A percentile compares a stretch with the other conserved stretches of the same genome.
Evolutionary conservation across 345 rosid species (phyloP).

Genomic region (Citrus sp.): DNA sequence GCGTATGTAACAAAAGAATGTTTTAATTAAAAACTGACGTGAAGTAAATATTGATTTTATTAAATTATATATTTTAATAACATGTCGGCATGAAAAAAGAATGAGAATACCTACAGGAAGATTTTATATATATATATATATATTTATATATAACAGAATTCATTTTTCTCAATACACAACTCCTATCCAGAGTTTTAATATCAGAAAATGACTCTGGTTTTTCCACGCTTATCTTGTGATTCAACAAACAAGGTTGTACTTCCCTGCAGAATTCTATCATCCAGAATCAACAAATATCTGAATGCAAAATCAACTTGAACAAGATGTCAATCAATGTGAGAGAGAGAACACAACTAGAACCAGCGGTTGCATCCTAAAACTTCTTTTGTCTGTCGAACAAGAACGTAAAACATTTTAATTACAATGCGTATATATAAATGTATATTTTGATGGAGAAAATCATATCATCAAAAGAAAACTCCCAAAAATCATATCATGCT

Average conservation of each 20-base stretch:
- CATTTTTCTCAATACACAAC: too few species aligned
- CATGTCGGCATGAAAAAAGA: too few species aligned
- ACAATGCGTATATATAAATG: neutral
- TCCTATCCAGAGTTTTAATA: neutral
- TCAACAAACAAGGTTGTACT: slow-evolving; percentile 11
- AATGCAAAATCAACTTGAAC: neutral
- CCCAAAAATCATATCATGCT: neutral
- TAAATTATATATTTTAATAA: too few species aligned
- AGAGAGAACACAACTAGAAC: neutral
- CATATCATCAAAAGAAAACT: neutral
- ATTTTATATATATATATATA: too few species aligned
- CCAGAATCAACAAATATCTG: neutral
- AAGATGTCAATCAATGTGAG: neutral
- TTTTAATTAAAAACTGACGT: too few species aligned
- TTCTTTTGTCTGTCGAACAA: neutral
- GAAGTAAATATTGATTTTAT: too few species aligned
- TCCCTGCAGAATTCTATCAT: neutral
- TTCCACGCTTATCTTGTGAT: slow-evolving; percentile 27
- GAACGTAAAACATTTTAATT: neutral
- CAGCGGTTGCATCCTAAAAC: slow-evolving; percentile 13
- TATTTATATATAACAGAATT: too few species aligned
- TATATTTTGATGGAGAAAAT: neutral
- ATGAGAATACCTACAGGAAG: too few species aligned
- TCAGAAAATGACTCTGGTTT: neutral
- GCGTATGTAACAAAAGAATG: too few species aligned